Evolutionary conservation across 164 flowering plant genomes (phyloP), one percentile per base, ranked within the genome.

Genomic region (Houttuynia cordata): DNA sequence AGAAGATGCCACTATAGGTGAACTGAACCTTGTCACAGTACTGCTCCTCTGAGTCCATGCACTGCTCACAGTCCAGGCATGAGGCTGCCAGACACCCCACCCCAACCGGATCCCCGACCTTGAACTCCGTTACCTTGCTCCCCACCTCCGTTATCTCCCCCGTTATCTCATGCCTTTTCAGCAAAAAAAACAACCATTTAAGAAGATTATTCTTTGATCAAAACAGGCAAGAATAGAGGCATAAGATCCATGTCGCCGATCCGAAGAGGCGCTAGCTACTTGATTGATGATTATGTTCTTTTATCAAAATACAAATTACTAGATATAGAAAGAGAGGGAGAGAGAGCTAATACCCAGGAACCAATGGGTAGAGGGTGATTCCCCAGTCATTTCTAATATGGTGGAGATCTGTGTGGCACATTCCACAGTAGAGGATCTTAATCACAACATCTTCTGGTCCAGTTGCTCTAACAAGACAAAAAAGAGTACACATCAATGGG

Each of bases 341-440:
- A n/a, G n/a, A n/a, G n/a, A n/a, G n/a, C n/a, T n/a, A n/a, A n/a
- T 79, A 88, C 96, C 96, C 96, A 17, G 96, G 96, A 9, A 88
- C 91, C 24, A 81, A 70, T 42, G 96, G 96, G 62, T 83, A 88
- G 72, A 72, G 78, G 64, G 96, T 78, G 68, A 71, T 78, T 20
- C 96, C 96, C 87, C 87, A 83, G 23, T 85, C 91, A 47, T 88
- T 82, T 60, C 24, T 77, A 10, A 64, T 73, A 30, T 70, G 54
- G 67, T 87, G 95, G 7, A 87, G 64, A 73, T 85, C 95, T 8
- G 89, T 83, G 60, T 87, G 95, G 63, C 91, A 88, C 50, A 88
- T 82, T 34, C 96, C 91, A 59, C 96, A 88, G 63, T 78, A 88
- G 72, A 81, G 50, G 42, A 85, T 69, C 62, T 85, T 67, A 47